Conservation (phyloP, 352 stramenopile species). For the Achlya hypogyna region DNA sequence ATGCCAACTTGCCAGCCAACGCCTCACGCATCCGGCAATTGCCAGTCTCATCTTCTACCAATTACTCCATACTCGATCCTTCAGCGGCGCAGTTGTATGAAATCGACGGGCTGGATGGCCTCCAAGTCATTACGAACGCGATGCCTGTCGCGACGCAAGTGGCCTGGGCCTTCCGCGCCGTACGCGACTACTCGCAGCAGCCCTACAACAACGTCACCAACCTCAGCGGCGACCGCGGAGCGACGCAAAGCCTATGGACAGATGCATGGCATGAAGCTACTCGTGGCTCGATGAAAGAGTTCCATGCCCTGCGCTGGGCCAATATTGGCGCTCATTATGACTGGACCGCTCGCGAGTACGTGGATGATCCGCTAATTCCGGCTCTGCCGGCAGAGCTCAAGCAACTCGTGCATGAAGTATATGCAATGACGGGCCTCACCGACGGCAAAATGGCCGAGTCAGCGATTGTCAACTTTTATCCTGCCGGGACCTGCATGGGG, state of each 20-base stretch:
- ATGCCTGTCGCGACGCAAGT: slow-evolving; percentile 14
- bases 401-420: slow-evolving; percentile 17
- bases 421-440: neutral
- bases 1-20: neutral
- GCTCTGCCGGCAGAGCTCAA: slow-evolving; percentile 7
- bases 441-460: slow-evolving; percentile 1
- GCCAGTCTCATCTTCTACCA: neutral
- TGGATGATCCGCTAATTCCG: slow-evolving; percentile 4
- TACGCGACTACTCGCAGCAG: slow-evolving; percentile 10
- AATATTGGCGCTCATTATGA: slow-evolving; percentile 19
- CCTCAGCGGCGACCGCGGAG: neutral
- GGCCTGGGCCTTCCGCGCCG: slow-evolving; percentile 11
- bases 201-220: slow-evolving; percentile 17
- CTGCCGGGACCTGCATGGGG: slow-evolving; percentile 13
- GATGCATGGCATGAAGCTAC: slow-evolving; percentile 13
- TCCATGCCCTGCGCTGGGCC: slow-evolving; percentile 13
- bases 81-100: neutral
- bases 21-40: neutral
- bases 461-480: slow-evolving; percentile 20
- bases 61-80: neutral
- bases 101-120: slow-evolving; percentile 8
- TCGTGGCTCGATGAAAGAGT: slow-evolving; percentile 4
- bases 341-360: slow-evolving; percentile 13
- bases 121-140: slow-evolving; percentile 7
- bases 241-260: slow-evolving; percentile 5